Base-by-base conservation (phyloP, 805 yeast genomes). In the Candida orba region DNA sequence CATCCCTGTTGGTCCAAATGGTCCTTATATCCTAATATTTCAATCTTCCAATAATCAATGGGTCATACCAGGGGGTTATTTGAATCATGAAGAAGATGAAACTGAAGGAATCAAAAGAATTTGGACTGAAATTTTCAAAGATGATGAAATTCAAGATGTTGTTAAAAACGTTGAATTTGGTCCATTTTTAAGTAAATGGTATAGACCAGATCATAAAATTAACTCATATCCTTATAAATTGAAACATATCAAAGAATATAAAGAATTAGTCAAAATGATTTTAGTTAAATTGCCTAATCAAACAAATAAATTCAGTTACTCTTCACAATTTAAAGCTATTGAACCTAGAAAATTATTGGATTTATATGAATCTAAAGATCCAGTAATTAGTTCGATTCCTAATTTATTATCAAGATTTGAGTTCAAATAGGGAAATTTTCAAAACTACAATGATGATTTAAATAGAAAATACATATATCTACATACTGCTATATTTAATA, bases 391-490 rank as follows among this genome's bases (percentile, higher is more conserved):
- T n/a, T 8, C 66, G 3, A 52, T 41, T 67, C 78, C 58, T 47
- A 59, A 50, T 59, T 53, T 49, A 51, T 60, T 65, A 35, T 62
- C 66, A 24, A 42, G 59, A 24, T 65, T 25, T 24, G 36, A 37
- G 6, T 43, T 41, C 20, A 27, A 42, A 31, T n/a, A 30, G n/a
- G n/a, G n/a, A n/a, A n/a, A n/a, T n/a, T n/a, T n/a, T n/a, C n/a
- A n/a, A n/a, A n/a, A n/a, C n/a, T n/a, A n/a, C n/a, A n/a, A n/a
- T 14, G 24, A 3, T 34, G 6, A 34, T n/a, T 27, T 13, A 32
- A n/a, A 15, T n/a, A 9, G 8, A 32, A 32, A n/a, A n/a, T 32
- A n/a, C 18, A 15, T 32, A 32, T 9, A 9, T 27, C 22, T 29
- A 29, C 10, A n/a, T 29, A 27, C 30, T 29, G 3, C 31, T 29